phyloP scores from a whole-genome alignment of 768 basidiomycete species.

The Pseudohyphozyma bogoriensis region DNA sequence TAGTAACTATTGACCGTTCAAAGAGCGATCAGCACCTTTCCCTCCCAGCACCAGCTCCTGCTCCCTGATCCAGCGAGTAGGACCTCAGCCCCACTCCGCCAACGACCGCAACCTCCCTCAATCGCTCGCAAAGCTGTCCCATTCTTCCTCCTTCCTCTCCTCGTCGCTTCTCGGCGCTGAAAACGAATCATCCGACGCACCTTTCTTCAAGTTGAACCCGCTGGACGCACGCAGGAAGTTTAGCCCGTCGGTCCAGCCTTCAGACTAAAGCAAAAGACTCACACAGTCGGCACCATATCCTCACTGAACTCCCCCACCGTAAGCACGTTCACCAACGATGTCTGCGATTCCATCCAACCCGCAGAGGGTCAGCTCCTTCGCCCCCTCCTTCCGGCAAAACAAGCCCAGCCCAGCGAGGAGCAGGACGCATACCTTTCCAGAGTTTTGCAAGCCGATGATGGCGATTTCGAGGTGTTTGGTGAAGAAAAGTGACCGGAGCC shows the following conservation, averaged over 20 bases:
- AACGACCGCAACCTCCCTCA: too few species aligned
- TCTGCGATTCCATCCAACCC: neutral
- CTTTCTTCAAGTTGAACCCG: conserved; percentile 25
- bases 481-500: conserved; percentile 24
- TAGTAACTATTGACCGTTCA: neutral
- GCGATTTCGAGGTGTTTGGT: conserved; percentile 13
- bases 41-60: conserved; percentile 1
- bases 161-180: too few species aligned
- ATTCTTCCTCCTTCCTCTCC: too few species aligned
- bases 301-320: conserved; percentile 20
- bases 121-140: too few species aligned
- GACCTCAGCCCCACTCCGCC: too few species aligned
- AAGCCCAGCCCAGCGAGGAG: neutral
- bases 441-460: conserved; percentile 23
- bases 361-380: neutral
- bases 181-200: neutral
- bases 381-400: neutral
- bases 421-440: conserved; percentile 15
- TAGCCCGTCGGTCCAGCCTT: neutral
- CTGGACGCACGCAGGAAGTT: neutral
- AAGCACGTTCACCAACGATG: conserved; percentile 23
- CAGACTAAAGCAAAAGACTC: neutral
- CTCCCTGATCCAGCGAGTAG: too few species aligned
- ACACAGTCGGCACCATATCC: conserved; percentile 28
- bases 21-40: neutral